phyloP scores from a whole-genome alignment of 192 early-diverging fungal genomes.

The Coemansia sp. region DNA sequence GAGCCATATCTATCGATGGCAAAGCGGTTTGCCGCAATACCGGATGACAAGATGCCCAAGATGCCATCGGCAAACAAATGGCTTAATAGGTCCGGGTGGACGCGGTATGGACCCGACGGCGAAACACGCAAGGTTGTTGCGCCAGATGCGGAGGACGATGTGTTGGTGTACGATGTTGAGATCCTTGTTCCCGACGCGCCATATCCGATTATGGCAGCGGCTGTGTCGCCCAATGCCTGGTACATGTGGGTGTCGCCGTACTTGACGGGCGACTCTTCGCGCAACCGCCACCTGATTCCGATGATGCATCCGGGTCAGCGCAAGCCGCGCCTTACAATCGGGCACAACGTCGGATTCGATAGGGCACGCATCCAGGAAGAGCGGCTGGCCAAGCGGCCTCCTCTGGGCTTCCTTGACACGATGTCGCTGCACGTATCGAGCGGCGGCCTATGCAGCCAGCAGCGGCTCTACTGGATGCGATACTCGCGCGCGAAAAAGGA shows the following conservation, averaged over 20 bases:
- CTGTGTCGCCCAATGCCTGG: constrained; percentile 73
- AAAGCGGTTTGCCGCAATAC: constrained; percentile 35
- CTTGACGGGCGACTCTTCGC: constrained; percentile 53
- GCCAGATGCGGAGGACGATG: constrained; percentile 60
- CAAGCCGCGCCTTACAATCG: constrained; percentile 65
- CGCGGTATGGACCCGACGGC: constrained; percentile 64
- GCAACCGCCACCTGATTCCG: constrained; percentile 64
- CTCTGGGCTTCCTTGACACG: constrained; percentile 80
- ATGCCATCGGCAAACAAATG: constrained; percentile 57
- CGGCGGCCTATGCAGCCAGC: constrained; percentile 87
- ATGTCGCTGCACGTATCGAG: constrained; percentile 90
- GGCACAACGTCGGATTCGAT: constrained; percentile 94
- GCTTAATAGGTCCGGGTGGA: constrained; percentile 73
- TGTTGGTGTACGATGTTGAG: constrained; percentile 87
- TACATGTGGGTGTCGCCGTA: constrained; percentile 93
- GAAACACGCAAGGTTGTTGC: constrained; percentile 35
- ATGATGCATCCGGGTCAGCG: constrained; percentile 52
- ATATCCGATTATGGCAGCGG: constrained; percentile 81
- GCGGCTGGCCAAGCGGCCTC: constrained; percentile 63
- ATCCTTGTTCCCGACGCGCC: constrained; percentile 66
- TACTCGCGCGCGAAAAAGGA: constrained; percentile 61
- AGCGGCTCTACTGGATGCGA: constrained; percentile 76
- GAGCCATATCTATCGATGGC: constrained; percentile 62
- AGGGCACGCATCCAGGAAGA: constrained; percentile 86
- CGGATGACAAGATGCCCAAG: constrained; percentile 29